Evolutionary conservation across 768 basidiomycete species (phyloP).

Genomic region (Thelephora aurantiotincta): DNA sequence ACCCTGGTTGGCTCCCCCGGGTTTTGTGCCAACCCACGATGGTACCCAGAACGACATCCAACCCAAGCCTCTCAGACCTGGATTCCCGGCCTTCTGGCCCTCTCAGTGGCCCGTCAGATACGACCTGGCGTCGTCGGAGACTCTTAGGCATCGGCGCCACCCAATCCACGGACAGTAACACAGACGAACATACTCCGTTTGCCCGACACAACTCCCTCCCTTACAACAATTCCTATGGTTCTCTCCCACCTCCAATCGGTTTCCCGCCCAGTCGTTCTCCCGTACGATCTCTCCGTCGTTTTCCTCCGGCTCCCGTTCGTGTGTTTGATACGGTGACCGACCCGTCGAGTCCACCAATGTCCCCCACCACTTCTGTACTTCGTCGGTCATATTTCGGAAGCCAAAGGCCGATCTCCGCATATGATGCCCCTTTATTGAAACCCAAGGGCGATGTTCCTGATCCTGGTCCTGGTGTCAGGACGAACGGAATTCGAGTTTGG

Average conservation of each 20-base stretch:
- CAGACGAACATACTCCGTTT: conserved; percentile 9
- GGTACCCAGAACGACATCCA: conserved; percentile 5
- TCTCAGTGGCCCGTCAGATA: conserved; percentile 36
- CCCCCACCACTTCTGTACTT: conserved; percentile 9
- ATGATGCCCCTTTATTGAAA: conserved; percentile 35
- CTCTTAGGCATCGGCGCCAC: conserved; percentile 36
- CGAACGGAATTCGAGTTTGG: conserved; percentile 88
- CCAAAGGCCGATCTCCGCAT: conserved; percentile 59
- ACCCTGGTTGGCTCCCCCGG: neutral
- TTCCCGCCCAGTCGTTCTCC: conserved; percentile 4
- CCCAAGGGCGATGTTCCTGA: conserved; percentile 11
- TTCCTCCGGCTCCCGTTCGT: conserved; percentile 17
- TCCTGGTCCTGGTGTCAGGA: conserved; percentile 42
- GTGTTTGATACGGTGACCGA: neutral
- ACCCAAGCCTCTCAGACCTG: neutral
- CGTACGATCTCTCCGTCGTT: conserved; percentile 20
- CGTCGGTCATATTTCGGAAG: conserved; percentile 19
- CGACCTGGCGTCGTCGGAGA: conserved; percentile 46
- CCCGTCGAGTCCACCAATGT: conserved; percentile 12
- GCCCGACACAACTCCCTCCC: conserved; percentile 4
- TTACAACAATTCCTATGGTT: conserved; percentile 37
- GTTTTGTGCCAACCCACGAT: conserved; percentile 2
- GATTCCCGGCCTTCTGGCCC: conserved; percentile 17
- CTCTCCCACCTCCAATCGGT: conserved; percentile 19
- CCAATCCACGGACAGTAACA: conserved; percentile 2